phyloP scores from a whole-genome alignment of 192 early-diverging fungal genomes.

The Coemansia sp. region DNA sequence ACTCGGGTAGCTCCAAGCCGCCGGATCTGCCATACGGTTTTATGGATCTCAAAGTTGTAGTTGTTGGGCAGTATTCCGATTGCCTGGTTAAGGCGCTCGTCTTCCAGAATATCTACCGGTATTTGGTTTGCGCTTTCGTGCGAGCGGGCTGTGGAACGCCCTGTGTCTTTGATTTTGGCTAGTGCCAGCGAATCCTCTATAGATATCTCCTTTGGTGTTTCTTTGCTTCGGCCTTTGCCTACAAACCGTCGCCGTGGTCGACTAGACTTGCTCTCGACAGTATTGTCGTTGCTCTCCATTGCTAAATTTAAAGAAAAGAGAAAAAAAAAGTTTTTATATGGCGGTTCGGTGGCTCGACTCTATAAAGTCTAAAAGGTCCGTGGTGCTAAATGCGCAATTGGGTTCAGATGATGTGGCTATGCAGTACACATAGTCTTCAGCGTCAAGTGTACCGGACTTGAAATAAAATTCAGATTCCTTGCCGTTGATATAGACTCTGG shows the following conservation, averaged over 20 bases:
- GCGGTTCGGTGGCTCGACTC: no score
- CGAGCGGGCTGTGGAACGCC: neutral
- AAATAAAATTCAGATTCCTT: conserved; percentile 4
- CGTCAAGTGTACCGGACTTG: conserved; percentile 8
- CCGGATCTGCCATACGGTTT: conserved; percentile 87
- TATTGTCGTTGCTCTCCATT: no score
- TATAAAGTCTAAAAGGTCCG: conserved; percentile 2
- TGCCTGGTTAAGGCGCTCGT: conserved; percentile 77
- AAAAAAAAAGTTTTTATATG: no score
- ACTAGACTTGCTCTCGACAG: conserved; percentile 20
- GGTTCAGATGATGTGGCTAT: conserved; percentile 9
- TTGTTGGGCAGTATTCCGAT: conserved; percentile 85
- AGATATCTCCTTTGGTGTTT: conserved; percentile 20
- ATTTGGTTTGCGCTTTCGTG: conserved; percentile 64
- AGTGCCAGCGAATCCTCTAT: conserved; percentile 49
- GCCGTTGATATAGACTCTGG: neutral
- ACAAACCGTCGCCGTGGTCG: conserved; percentile 50
- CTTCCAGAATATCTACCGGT: conserved; percentile 79
- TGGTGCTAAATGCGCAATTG: neutral
- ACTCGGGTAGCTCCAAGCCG: conserved; percentile 76
- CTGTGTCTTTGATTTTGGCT: conserved; percentile 11
- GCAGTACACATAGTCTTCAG: conserved; percentile 11
- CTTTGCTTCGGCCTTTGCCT: conserved; percentile 23
- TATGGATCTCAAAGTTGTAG: conserved; percentile 99
- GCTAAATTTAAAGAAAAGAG: no score